phyloP scores from a whole-genome alignment of 176 grass and related monocot genomes.

The Raddia guianensis region DNA sequence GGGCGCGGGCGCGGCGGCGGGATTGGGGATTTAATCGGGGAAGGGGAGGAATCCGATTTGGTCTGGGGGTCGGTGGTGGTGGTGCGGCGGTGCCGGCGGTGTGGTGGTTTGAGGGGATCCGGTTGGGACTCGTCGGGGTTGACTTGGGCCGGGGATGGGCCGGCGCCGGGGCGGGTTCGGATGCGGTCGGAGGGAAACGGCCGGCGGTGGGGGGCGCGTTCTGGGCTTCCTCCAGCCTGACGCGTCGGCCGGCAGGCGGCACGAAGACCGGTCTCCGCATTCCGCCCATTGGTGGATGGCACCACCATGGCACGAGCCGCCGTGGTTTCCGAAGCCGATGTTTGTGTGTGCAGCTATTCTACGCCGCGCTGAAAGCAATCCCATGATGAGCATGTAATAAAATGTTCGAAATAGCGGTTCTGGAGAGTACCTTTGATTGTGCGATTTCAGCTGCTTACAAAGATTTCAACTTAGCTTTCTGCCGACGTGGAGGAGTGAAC shows the following conservation, averaged over 20 bases:
- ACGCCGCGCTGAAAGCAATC: too few species aligned
- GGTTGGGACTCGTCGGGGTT: constrained; percentile 37
- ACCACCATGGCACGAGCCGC: neutral
- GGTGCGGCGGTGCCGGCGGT: constrained; percentile 69
- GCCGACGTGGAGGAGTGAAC: too few species aligned
- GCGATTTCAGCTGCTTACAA: too few species aligned
- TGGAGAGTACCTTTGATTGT: too few species aligned
- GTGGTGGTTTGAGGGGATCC: constrained; percentile 55
- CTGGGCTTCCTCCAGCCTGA: constrained; percentile 42
- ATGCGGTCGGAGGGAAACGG: constrained; percentile 16
- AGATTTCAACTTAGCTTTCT: too few species aligned
- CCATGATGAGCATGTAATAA: too few species aligned
- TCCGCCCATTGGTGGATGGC: constrained; percentile 25
- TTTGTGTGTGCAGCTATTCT: too few species aligned
- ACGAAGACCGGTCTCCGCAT: constrained; percentile 49
- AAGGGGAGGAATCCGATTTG: constrained; percentile 25
- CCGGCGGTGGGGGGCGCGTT: constrained; percentile 45
- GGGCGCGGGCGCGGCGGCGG: neutral
- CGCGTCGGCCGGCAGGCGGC: constrained; percentile 56
- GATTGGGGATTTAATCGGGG: constrained; percentile 19
- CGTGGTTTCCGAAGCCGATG: neutral
- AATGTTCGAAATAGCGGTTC: too few species aligned
- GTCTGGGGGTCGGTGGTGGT: constrained; percentile 52
- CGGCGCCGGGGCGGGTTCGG: constrained; percentile 26
- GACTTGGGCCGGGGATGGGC: constrained; percentile 64